A percentile compares a stretch with the other conserved stretches of the same genome.
Conservation (phyloP, 352 stramenopile genomes). For the Globisporangium mamillatum region DNA sequence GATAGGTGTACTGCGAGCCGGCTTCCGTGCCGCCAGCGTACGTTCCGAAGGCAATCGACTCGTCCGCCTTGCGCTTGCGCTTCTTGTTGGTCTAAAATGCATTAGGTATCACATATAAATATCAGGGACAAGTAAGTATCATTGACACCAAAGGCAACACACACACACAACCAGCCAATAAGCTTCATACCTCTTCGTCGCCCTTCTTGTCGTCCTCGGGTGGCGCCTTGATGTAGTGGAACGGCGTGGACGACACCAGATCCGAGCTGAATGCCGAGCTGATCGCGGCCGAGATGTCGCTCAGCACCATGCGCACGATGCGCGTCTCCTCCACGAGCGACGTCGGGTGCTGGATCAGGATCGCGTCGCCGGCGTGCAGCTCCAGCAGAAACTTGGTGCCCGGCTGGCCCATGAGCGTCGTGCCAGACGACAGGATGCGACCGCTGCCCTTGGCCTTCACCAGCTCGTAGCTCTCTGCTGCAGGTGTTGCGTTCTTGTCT, state of each 20-base stretch:
- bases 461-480: constrained; percentile 48
- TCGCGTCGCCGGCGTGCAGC: constrained; percentile 74
- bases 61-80: constrained; percentile 52
- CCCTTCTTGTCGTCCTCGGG: constrained; percentile 48
- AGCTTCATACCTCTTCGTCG: constrained; percentile 28
- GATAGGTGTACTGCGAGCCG: constrained; percentile 56
- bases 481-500: constrained; percentile 29
- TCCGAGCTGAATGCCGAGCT: constrained; percentile 88
- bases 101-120: background rate
- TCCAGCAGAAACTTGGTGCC: constrained; percentile 85
- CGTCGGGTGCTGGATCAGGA: constrained; percentile 88
- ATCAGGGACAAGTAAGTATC: background rate
- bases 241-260: constrained; percentile 84
- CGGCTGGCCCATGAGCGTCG: constrained; percentile 81
- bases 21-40: constrained; percentile 80
- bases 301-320: constrained; percentile 91
- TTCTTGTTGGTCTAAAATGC: constrained; percentile 33
- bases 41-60: constrained; percentile 78
- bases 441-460: constrained; percentile 75
- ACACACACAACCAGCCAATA: background rate
- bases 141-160: background rate
- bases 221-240: constrained; percentile 87
- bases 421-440: constrained; percentile 84
- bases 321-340: constrained; percentile 82
- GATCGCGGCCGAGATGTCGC: constrained; percentile 80